Percentiles rank a stretch among this genome's conserved stretches.
Evolutionary conservation across 2,329 filamentous ascomycete species (phyloP).

Genomic region (Apiospora sp.): DNA sequence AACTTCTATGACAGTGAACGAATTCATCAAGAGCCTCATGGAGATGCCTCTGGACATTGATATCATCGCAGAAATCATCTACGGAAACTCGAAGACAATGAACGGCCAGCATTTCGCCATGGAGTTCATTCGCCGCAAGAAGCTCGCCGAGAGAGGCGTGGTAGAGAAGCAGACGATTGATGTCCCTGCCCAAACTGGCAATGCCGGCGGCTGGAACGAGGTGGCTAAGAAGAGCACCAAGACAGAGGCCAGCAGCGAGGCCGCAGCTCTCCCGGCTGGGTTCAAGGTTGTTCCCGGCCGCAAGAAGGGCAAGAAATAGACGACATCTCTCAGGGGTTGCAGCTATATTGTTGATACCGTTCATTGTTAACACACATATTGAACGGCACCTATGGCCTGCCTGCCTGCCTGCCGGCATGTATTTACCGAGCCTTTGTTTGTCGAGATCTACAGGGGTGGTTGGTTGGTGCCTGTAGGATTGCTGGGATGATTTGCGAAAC

Average conservation of each 20-base stretch:
- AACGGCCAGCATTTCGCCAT: conserved; percentile 93
- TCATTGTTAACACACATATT: not conserved
- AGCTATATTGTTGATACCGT: not conserved
- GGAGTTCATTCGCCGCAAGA: conserved; percentile 92
- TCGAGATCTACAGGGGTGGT: not conserved
- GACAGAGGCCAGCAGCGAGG: conserved; percentile 55
- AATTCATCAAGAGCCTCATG: conserved; percentile 79
- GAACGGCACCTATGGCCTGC: too few species aligned
- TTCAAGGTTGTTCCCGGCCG: conserved; percentile 93
- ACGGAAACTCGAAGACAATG: conserved; percentile 85
- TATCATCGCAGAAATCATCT: conserved; percentile 90
- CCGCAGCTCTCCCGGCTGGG: conserved; percentile 60
- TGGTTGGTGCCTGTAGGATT: not conserved
- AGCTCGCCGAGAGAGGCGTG: conserved; percentile 90
- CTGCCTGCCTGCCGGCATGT: not conserved
- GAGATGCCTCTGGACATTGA: conserved; percentile 79
- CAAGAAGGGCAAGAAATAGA: conserved; percentile 86
- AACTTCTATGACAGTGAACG: conserved; percentile 66
- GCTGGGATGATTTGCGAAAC: not conserved
- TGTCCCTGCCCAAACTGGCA: conserved; percentile 48
- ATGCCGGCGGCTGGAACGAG: conserved; percentile 82
- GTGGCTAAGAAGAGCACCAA: conserved; percentile 87
- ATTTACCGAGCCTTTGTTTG: not conserved
- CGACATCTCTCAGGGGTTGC: not conserved
- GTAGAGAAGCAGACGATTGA: conserved; percentile 73